Percentiles rank a stretch among this genome's conserved stretches.
Evolutionary conservation across 2,329 filamentous ascomycete species (phyloP).

Genomic region (Lachnum nothofagi): DNA sequence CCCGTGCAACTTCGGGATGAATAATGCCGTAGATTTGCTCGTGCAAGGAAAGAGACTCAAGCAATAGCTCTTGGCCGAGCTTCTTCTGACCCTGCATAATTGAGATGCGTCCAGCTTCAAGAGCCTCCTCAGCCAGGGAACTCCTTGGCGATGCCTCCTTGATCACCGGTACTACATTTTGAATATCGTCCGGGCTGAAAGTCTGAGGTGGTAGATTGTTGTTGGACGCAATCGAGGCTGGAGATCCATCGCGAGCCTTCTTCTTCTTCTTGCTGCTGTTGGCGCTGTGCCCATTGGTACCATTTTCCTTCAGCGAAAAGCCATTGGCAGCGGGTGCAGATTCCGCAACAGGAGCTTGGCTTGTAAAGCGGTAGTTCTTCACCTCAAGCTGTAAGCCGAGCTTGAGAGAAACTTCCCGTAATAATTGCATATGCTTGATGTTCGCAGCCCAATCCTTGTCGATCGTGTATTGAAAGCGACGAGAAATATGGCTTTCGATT

Average conservation of each 20-base stretch:
- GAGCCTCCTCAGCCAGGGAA: slow-evolving; percentile 84
- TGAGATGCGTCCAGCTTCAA: slow-evolving; percentile 95
- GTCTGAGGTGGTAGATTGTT: slow-evolving; percentile 48
- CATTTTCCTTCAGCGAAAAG: slow-evolving; percentile 40
- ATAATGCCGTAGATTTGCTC: slow-evolving; percentile 98
- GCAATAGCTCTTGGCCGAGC: slow-evolving; percentile 86
- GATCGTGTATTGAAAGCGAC: slow-evolving; percentile 73
- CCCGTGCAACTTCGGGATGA: slow-evolving; percentile 89
- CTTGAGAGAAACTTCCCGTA: slow-evolving; percentile 84
- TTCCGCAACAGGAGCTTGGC: slow-evolving; percentile 34
- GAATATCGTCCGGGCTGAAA: slow-evolving; percentile 77
- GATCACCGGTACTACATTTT: slow-evolving; percentile 89
- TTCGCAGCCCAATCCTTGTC: slow-evolving; percentile 60
- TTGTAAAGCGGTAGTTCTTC: slow-evolving; percentile 66
- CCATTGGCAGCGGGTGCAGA: slow-evolving; percentile 33
- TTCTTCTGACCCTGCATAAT: slow-evolving; percentile 92
- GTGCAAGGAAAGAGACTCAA: slow-evolving; percentile 93
- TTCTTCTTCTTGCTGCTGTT: slow-evolving; percentile 53
- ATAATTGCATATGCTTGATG: slow-evolving; percentile 72
- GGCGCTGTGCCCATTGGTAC: slow-evolving; percentile 26
- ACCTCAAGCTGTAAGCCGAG: slow-evolving; percentile 82
- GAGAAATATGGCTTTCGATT: slow-evolving; percentile 65
- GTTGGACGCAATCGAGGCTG: slow-evolving; percentile 36
- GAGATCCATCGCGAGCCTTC: slow-evolving; percentile 53
- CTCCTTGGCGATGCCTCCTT: slow-evolving; percentile 93